A percentile compares a stretch with the other conserved stretches of the same genome.
Evolutionary conservation across 805 yeast genomes (phyloP).

Genomic region (Pichia manshurica): DNA sequence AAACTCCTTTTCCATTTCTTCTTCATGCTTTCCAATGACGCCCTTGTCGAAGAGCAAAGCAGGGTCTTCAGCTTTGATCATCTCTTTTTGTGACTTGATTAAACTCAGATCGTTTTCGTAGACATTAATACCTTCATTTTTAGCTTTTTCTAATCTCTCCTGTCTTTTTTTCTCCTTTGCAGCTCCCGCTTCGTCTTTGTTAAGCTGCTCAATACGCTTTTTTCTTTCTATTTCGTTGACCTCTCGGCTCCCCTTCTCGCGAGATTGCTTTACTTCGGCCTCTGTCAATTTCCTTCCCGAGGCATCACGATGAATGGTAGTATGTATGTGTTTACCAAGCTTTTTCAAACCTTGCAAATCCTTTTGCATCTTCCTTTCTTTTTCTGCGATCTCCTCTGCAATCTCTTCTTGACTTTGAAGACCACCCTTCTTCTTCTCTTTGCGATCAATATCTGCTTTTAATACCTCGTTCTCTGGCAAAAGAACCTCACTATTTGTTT

Average conservation of each 20-base stretch:
- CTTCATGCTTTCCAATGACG: constrained; percentile 17
- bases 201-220: constrained; percentile 24
- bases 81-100: constrained; percentile 29
- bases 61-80: constrained; percentile 58
- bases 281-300: constrained; percentile 39
- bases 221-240: constrained; percentile 23
- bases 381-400: constrained; percentile 27
- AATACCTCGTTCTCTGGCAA: neutral
- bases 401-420: constrained; percentile 43
- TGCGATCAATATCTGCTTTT: too few relatives aligned
- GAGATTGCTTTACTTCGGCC: neutral
- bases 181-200: constrained; percentile 37
- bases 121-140: constrained; percentile 24
- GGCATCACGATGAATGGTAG: constrained; percentile 56
- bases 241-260: constrained; percentile 6
- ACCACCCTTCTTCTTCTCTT: constrained; percentile 33
- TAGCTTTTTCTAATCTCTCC: constrained; percentile 25
- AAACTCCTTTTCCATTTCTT: constrained; percentile 12
- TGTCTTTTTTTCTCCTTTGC: constrained; percentile 34
- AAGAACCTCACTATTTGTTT: too few relatives aligned
- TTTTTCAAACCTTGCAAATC: constrained; percentile 26
- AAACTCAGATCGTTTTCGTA: constrained; percentile 36
- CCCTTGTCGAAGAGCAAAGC: constrained; percentile 40
- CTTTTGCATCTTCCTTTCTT: constrained; percentile 18
- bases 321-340: constrained; percentile 12